A percentile compares a stretch with the other conserved stretches of the same genome.
These are phyloP conservation scores for Prunus mira DNA, from an alignment of 306 rosid species.

Conservation along the genomic window DNA sequence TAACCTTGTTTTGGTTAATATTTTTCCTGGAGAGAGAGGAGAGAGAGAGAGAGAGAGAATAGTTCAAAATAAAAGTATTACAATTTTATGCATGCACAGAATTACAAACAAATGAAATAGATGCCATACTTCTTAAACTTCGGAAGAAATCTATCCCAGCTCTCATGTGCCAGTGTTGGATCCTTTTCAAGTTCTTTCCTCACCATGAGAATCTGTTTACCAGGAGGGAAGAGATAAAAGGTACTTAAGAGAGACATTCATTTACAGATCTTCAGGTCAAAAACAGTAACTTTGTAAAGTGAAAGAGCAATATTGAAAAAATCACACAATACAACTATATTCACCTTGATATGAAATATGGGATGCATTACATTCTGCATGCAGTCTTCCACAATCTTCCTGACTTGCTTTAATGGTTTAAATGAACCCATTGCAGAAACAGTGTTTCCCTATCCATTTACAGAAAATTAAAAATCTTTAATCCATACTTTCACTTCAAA, in stretches of 20 bases:
- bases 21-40: constrained; percentile 63
- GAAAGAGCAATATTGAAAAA: neutral
- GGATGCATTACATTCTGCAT: constrained; percentile 88
- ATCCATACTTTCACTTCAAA: neutral
- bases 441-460: constrained; percentile 66
- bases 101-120: neutral
- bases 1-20: constrained; percentile 69
- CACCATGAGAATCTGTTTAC: constrained; percentile 74
- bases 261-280: neutral
- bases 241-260: neutral
- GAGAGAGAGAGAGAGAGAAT: neutral
- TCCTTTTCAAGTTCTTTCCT: constrained; percentile 90
- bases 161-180: constrained; percentile 81
- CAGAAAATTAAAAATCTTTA: constrained; percentile 2
- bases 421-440: constrained; percentile 89
- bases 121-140: constrained; percentile 74
- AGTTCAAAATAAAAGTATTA: neutral
- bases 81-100: neutral
- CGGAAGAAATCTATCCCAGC: constrained; percentile 96
- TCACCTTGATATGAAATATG: constrained; percentile 85
- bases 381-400: constrained; percentile 88
- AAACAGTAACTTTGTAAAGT: neutral
- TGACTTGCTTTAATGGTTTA: constrained; percentile 80
- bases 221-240: neutral
- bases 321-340: constrained; percentile 5